Evolutionary conservation across 306 rosid species (phyloP).

Genomic region (Dalbergia oliveri): DNA sequence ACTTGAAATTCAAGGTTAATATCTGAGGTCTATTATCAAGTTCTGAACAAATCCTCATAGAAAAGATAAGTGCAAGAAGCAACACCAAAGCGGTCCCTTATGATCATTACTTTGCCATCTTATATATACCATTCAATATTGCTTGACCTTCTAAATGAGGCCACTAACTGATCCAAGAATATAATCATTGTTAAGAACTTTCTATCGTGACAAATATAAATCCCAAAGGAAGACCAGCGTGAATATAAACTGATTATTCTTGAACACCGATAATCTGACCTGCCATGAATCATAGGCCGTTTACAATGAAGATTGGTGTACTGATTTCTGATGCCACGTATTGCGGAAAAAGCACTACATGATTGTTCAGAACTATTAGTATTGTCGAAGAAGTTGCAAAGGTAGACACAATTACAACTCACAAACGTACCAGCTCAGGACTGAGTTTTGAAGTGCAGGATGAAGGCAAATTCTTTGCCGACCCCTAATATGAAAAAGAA

Average conservation of each 20-base stretch:
- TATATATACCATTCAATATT: not conserved
- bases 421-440: conserved; percentile 65
- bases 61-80: too few species aligned
- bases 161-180: conserved; percentile 27
- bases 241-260: not conserved
- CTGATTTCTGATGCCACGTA: conserved; percentile 59
- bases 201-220: conserved; percentile 1
- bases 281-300: conserved; percentile 99
- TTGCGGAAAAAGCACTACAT: conserved; percentile 92
- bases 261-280: conserved; percentile 59
- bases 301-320: conserved; percentile 79
- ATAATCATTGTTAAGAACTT: conserved; percentile 2
- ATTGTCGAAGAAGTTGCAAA: conserved; percentile 11
- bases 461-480: conserved; percentile 69
- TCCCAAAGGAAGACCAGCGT: not conserved
- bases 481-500: conserved; percentile 52
- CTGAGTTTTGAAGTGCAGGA: conserved; percentile 75
- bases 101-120: conserved; percentile 1
- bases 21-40: conserved; percentile 14
- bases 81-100: not conserved
- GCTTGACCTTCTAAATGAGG: conserved; percentile 14
- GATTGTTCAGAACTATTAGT: conserved; percentile 38
- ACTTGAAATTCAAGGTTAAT: not conserved
- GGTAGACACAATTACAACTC: conserved; percentile 9
- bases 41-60: conserved; percentile 6